These are phyloP conservation scores for Trichomonas vaginalis DNA, from an alignment of 208 protist genomes.

Conservation along the genomic window DNA sequence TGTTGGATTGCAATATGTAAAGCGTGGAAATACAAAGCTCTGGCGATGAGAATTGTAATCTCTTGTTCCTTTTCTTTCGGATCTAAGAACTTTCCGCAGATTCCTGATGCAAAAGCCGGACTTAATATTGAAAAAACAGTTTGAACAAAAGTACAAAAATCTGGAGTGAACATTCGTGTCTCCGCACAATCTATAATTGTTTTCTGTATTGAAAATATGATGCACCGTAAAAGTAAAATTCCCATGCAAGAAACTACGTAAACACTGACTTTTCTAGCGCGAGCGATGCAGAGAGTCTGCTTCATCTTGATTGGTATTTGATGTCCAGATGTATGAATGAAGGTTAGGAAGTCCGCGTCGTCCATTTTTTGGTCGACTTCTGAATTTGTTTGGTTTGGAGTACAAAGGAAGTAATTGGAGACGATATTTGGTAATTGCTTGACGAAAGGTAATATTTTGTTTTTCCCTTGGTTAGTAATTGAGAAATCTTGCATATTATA, in stretches of 20 bases:
- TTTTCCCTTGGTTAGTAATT: neutral
- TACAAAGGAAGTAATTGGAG: neutral
- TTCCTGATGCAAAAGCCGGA: neutral
- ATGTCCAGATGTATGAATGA: neutral
- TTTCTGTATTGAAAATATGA: neutral
- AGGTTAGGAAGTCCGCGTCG: neutral
- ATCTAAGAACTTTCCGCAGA: neutral
- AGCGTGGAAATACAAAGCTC: neutral
- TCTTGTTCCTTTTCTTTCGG: neutral
- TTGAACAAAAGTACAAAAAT: neutral
- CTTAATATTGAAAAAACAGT: neutral
- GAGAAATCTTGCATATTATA: neutral
- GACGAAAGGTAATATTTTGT: neutral
- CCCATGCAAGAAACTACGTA: neutral
- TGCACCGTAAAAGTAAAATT: neutral
- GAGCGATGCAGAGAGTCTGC: neutral
- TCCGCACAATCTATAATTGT: neutral
- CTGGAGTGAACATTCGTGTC: neutral
- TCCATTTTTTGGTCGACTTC: neutral
- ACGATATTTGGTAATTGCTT: neutral
- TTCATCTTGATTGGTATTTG: neutral
- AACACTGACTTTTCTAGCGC: neutral
- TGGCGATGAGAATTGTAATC: neutral
- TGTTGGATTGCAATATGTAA: neutral
- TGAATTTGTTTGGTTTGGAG: neutral